Conservation (phyloP, 2,329 filamentous ascomycete species). For the Neoascochyta sp. region DNA sequence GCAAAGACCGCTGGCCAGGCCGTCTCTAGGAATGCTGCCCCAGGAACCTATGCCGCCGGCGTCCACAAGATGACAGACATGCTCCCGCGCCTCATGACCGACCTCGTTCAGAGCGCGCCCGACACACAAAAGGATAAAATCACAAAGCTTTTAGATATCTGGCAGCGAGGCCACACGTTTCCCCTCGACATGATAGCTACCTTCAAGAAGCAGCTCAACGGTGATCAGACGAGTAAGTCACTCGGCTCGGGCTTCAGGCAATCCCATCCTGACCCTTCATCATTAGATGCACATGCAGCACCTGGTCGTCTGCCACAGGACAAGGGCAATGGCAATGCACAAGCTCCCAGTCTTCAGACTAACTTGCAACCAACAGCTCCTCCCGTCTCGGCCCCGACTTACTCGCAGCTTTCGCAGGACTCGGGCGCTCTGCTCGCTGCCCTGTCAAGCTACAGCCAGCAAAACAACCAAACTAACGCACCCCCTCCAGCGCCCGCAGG, state of each 20-base stretch:
- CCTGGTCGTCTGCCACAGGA: slow-evolving; percentile 29
- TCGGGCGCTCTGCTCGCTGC: slow-evolving; percentile 33
- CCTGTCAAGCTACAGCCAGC: slow-evolving; percentile 31
- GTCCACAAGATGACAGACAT: slow-evolving; percentile 96
- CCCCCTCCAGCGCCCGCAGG: slow-evolving; percentile 19
- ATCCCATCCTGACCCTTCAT: slow-evolving; percentile 10
- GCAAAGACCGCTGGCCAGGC: slow-evolving; percentile 79
- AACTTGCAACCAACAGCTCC: slow-evolving; percentile 24
- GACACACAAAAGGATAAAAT: slow-evolving; percentile 97
- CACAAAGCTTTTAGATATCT: slow-evolving; percentile 91
- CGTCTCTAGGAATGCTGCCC: slow-evolving; percentile 73
- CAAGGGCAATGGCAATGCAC: slow-evolving; percentile 20
- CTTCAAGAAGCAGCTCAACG: slow-evolving; percentile 77
- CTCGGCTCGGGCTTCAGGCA: slow-evolving; percentile 21
- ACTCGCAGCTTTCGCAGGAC: slow-evolving; percentile 22
- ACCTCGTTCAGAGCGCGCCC: slow-evolving; percentile 83
- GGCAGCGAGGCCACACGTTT: slow-evolving; percentile 94
- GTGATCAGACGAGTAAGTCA: slow-evolving; percentile 62
- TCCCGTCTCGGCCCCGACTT: slow-evolving; percentile 11
- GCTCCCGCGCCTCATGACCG: slow-evolving; percentile 90
- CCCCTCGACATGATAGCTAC: slow-evolving; percentile 71
- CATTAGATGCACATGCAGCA: slow-evolving; percentile 19
- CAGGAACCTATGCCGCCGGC: slow-evolving; percentile 91
- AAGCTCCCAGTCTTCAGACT: slow-evolving; percentile 21
- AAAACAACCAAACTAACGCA: slow-evolving; percentile 27